Evolutionary conservation across 2,329 filamentous ascomycete genomes (phyloP).

Genomic region (Botrytis tulipae): DNA sequence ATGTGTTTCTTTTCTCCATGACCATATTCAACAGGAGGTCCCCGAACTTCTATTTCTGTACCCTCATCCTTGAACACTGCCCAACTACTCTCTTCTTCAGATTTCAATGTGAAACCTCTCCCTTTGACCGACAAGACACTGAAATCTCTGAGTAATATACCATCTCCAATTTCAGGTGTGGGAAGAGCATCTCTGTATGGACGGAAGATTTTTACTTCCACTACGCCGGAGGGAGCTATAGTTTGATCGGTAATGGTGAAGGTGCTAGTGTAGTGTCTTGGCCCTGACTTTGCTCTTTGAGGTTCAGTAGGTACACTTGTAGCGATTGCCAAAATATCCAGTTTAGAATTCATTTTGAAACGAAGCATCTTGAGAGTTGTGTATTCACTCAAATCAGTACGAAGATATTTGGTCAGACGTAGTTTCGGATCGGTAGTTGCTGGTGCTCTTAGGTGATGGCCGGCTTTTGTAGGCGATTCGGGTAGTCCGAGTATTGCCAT

Average conservation of each 20-base stretch:
- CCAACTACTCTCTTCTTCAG: constrained; percentile 54
- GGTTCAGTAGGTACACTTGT: constrained; percentile 51
- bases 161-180: constrained; percentile 54
- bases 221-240: constrained; percentile 49
- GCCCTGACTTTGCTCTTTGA: constrained; percentile 54
- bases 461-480: constrained; percentile 31
- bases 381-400: constrained; percentile 50
- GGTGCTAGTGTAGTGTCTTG: constrained; percentile 58
- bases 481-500: constrained; percentile 29
- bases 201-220: constrained; percentile 57
- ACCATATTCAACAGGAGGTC: constrained; percentile 57
- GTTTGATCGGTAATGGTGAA: constrained; percentile 58
- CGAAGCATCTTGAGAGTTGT: constrained; percentile 52
- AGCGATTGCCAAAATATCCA: constrained; percentile 56
- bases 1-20: constrained; percentile 51
- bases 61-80: constrained; percentile 54
- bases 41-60: constrained; percentile 51
- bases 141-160: constrained; percentile 57
- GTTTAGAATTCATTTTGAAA: constrained; percentile 47
- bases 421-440: constrained; percentile 32
- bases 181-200: constrained; percentile 58
- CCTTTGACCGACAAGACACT: constrained; percentile 52
- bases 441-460: constrained; percentile 27
- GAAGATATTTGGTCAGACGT: constrained; percentile 31
- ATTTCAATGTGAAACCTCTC: constrained; percentile 54